Evolutionary conservation across 495 filamentous ascomycete species (phyloP).

Genomic region (Neurospora sp.): DNA sequence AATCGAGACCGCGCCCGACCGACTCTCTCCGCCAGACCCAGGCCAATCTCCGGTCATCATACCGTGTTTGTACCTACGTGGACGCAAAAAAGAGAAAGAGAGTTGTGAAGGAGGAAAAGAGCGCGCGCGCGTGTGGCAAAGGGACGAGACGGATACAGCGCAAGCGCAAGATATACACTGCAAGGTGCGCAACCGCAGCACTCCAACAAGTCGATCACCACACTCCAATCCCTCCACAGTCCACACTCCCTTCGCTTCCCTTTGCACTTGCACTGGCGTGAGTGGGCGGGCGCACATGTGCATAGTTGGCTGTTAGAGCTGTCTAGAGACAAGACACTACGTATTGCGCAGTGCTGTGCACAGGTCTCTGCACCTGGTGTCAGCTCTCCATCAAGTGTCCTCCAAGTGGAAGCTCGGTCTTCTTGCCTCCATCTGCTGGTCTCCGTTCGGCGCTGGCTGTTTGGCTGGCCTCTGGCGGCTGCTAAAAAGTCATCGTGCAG

Average conservation of each 20-base stretch:
- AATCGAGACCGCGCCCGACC: background rate
- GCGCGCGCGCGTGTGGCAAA: background rate
- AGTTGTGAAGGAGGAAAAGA: background rate
- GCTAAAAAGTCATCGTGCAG: background rate
- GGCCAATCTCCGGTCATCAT: background rate
- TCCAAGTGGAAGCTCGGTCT: background rate
- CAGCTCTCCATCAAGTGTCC: background rate
- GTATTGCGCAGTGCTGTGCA: background rate
- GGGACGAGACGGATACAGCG: background rate
- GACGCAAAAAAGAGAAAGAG: background rate
- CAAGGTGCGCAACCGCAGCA: background rate
- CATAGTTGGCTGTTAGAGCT: background rate
- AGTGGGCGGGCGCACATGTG: background rate
- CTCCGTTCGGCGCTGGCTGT: background rate
- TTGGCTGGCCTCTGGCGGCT: background rate
- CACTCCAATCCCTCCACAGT: background rate
- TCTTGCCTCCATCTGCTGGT: background rate
- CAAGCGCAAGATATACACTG: background rate
- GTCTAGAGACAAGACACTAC: background rate
- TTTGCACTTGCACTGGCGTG: background rate
- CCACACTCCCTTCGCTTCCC: background rate
- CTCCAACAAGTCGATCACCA: background rate
- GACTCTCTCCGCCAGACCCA: background rate
- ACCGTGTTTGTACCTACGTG: background rate
- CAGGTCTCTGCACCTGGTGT: background rate